A percentile compares a stretch with the other conserved stretches of the same genome.
Evolutionary conservation across 805 yeast genomes (phyloP).

Genomic region (Metschnikowia orientalis): DNA sequence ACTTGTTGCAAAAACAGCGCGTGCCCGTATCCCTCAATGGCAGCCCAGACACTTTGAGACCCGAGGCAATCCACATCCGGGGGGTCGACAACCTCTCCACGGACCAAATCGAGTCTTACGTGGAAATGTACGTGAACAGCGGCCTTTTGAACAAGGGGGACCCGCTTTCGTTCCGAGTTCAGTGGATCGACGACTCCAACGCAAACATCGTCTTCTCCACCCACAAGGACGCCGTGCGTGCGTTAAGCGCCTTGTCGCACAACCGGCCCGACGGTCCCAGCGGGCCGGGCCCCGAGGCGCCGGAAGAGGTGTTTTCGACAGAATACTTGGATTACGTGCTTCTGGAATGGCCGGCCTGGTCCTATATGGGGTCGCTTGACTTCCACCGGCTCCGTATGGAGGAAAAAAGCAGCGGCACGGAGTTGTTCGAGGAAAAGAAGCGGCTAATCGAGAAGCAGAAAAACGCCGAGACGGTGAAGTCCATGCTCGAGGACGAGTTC

Average conservation of each 20-base stretch:
- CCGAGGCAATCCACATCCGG: constrained; percentile 45
- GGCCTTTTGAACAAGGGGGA: constrained; percentile 10
- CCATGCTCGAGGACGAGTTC: constrained; percentile 39
- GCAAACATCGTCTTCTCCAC: constrained; percentile 52
- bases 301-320: constrained; percentile 8
- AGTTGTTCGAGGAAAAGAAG: constrained; percentile 13
- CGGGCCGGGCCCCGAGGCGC: constrained; percentile 2
- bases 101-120: constrained; percentile 51
- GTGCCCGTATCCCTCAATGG: constrained; percentile 33
- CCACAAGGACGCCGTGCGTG: constrained; percentile 37
- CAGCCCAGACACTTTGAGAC: constrained; percentile 32
- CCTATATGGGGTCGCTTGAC: constrained; percentile 34
- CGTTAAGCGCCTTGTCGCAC: constrained; percentile 32
- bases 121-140: constrained; percentile 45
- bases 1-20: constrained; percentile 27
- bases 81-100: constrained; percentile 68
- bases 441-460: constrained; percentile 12
- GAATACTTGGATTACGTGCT: constrained; percentile 23
- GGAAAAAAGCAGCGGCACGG: constrained; percentile 5
- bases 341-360: constrained; percentile 39
- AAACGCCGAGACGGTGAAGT: constrained; percentile 2
- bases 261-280: constrained; percentile 12
- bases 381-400: constrained; percentile 28
- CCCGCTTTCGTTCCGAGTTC: constrained; percentile 42
- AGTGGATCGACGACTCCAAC: constrained; percentile 65